Base-by-base conservation (phyloP, 2,329 filamentous ascomycete species). In the Xylaria sp. region DNA sequence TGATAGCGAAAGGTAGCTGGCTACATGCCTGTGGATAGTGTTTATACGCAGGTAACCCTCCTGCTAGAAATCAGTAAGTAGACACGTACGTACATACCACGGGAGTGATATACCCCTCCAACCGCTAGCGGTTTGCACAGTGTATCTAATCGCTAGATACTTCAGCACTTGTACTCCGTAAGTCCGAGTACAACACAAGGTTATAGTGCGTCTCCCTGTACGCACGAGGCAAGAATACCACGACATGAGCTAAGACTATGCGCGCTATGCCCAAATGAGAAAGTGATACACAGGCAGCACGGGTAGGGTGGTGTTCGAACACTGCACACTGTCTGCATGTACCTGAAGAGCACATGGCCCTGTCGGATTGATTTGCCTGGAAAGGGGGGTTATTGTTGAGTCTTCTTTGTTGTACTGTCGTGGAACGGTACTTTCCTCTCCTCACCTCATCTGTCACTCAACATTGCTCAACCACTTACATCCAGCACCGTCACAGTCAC, bases 291-390 rank as follows among this genome's bases (percentile, higher is more conserved):
- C 50, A 42, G 37, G 29, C 25, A 35, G 42, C 61, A 67, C 50
- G 23, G 44, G 29, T 25, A 50, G 42, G 59, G 63, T 47, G 23
- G 40, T 44, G 60, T 60, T 59, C 42, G 25, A 58, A 55, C 63
- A 63, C 54, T 35, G 63, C 55, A 69, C 60, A 66, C 65, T 63
- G 62, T 70, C 53, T 65, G 60, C 63, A 66, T 65, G 63, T 61
- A 69, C 67, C 63, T 71, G 69, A 58, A 55, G 58, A 60, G 62
- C 69, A 70, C 69, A 70, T 70, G 69, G 68, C 57, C 60, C 58
- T 62, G 68, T 68, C 60, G 65, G 65, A 47, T 64, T 65, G 55
- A 58, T 58, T 61, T 57, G 44, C 27, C n/a, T 64, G 55, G 60
- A 60, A 67, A 59, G 55, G 68, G 65, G 68, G 68, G 65, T 58